Conservation (phyloP, 495 filamentous ascomycete genomes). For the Tetracladium setigerum region DNA sequence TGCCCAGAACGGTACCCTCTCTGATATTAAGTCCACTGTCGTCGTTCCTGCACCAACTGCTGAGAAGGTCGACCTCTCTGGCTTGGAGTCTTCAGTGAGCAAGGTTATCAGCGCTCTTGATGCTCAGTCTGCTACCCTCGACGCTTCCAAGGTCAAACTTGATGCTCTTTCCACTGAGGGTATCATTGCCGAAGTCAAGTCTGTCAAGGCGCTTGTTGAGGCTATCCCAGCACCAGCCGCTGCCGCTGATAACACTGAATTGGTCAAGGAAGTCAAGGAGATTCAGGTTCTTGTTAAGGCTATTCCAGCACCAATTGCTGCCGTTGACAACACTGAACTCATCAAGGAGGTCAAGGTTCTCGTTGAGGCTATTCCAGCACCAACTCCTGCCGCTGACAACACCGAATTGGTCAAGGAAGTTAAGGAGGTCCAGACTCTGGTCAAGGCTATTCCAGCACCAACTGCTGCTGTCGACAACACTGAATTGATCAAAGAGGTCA, state of each 20-base stretch:
- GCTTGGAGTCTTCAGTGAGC: constrained; percentile 2
- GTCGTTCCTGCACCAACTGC: constrained; percentile 1
- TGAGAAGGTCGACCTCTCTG: constrained; percentile 10
- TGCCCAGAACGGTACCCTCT: constrained; percentile 2
- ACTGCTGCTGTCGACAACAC: not conserved
- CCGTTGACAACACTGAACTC: constrained; percentile 1
- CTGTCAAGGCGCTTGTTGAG: constrained; percentile 5
- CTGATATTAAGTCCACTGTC: constrained; percentile 9
- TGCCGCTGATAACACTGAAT: not conserved
- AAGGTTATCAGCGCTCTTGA: constrained; percentile 4
- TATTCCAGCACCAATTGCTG: not conserved
- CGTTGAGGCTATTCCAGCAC: constrained; percentile 1
- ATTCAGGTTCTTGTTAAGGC: not conserved
- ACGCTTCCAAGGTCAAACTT: not conserved
- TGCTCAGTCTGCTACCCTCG: not conserved
- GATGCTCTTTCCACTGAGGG: not conserved
- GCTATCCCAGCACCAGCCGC: constrained; percentile 5
- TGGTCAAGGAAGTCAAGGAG: constrained; percentile 7
- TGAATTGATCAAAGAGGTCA: not conserved
- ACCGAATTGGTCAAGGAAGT: not conserved
- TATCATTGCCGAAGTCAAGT: constrained; percentile 5
- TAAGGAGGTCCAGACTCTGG: not conserved
- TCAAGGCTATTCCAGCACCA: not conserved
- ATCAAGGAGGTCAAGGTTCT: not conserved
- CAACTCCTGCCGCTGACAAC: not conserved